Evolutionary conservation across 306 rosid species (phyloP).

Genomic region (Vigna reflexopilosa): DNA sequence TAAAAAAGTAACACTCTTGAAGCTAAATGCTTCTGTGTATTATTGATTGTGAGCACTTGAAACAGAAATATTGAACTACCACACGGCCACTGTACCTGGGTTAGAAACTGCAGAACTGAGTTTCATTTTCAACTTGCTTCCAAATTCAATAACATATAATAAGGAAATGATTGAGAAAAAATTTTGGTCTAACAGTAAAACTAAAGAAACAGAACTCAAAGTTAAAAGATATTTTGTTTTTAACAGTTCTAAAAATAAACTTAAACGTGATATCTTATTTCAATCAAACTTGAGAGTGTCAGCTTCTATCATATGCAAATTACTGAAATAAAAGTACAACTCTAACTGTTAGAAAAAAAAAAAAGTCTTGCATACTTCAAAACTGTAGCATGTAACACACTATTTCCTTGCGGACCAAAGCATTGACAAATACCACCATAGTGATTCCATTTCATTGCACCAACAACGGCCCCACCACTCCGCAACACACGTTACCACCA

Average conservation of each 20-base stretch:
- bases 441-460: neutral
- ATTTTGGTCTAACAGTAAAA: neutral
- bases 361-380: neutral
- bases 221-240: too few relatives aligned
- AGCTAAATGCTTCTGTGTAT: too few relatives aligned
- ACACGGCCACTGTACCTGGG: neutral
- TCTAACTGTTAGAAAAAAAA: neutral
- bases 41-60: neutral
- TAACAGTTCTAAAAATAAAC: too few relatives aligned
- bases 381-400: neutral
- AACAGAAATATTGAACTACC: neutral
- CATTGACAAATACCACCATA: neutral
- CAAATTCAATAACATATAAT: neutral
- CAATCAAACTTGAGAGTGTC: neutral
- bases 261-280: neutral
- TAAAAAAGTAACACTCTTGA: too few relatives aligned
- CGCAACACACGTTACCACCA: neutral
- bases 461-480: constrained; percentile 8
- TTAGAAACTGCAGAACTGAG: constrained; percentile 5
- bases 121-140: neutral
- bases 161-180: neutral
- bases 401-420: neutral
- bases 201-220: neutral
- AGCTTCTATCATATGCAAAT: neutral
- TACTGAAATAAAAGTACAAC: neutral